Evolutionary conservation across 192 early-diverging fungal species (phyloP), one percentile per base, ranked within the genome.

Genomic region (Thamnidium elegans): DNA sequence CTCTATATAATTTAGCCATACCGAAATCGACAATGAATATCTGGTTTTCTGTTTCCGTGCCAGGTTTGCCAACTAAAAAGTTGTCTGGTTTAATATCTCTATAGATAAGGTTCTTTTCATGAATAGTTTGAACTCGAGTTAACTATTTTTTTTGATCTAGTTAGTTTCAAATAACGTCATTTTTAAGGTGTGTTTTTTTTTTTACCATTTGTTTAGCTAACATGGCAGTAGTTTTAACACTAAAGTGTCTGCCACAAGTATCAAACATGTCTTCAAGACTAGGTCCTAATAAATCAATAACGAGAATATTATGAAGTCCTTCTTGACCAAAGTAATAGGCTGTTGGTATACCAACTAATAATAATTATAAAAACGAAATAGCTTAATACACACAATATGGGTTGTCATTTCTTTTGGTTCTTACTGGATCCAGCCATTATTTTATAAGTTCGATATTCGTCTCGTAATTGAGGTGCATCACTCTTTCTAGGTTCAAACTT

Each of bases 21-120:
- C 96, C 96, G 84, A 97, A 97, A 80, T 99, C 96, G 63, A 99
- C 89, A 67, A 99, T 87, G 73, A 89, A 92, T 19, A 99, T 82
- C 68, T 82, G 72, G 62, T 86, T 89, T 47, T 79, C 79, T 21
- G 73, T 73, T 23, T 81, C 76, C 8, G 86, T 84, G 39, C 76
- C 73, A 4, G 84, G 88, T 32, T 90, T 85, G 17, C 96, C 96
- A 54, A 97, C 87, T 67, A 99, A 78, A 67, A 99, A 99, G 81
- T 99, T 99, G 74, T 99, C 96, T 34, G 96, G 96, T 75, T 99
- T 99, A 75, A 99, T 96, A 76, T 99, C 96, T 56, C 96, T 87
- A 78, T 99, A 99, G 36, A 99, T 93, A 47, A 97, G 75, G 68
- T 94, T 95, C 71, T 90, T 85, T 70, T 97, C 95, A 71, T 99